These are phyloP conservation scores for Eleusine coracana DNA, from an alignment of 176 grass and related monocot species.

Conservation along the genomic window DNA sequence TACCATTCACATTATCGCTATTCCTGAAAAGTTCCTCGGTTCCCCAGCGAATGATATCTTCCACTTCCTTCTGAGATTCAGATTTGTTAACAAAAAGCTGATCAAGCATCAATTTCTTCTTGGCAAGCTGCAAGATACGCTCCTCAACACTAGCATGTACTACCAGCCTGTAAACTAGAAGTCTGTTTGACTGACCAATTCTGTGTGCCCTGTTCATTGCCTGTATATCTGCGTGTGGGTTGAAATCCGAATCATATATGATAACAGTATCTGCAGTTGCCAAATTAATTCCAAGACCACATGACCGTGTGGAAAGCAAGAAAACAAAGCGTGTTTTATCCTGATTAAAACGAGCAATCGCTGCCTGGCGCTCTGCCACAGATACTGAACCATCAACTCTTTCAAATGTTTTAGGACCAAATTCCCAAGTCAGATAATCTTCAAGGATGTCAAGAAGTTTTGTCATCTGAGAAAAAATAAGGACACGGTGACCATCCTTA, in stretches of 20 bases:
- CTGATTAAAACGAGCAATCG: slow-evolving; percentile 95
- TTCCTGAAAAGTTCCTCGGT: slow-evolving; percentile 95
- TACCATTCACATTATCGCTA: slow-evolving; percentile 51
- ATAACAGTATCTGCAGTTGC: slow-evolving; percentile 98
- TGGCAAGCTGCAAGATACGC: slow-evolving; percentile 96
- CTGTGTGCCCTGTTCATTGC: slow-evolving; percentile 99
- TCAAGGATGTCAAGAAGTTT: slow-evolving; percentile 99
- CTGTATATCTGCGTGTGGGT: slow-evolving; percentile 99
- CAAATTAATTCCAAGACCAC: slow-evolving; percentile 99
- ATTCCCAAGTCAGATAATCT: slow-evolving; percentile 86
- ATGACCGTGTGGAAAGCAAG: slow-evolving; percentile 94
- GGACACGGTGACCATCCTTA: slow-evolving; percentile 87
- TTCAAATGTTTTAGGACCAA: slow-evolving; percentile 89
- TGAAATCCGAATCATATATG: slow-evolving; percentile 99
- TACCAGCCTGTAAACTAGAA: slow-evolving; percentile 97
- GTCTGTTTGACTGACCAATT: slow-evolving; percentile 96
- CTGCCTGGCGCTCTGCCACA: slow-evolving; percentile 86
- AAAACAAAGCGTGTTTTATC: slow-evolving; percentile 98
- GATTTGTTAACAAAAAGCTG: slow-evolving; percentile 99
- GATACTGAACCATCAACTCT: slow-evolving; percentile 94
- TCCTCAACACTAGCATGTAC: slow-evolving; percentile 98
- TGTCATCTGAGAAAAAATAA: slow-evolving; percentile 99
- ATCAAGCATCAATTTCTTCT: slow-evolving; percentile 99
- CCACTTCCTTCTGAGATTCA: slow-evolving; percentile 94
- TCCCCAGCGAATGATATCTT: slow-evolving; percentile 98